Evolutionary conservation across 2,329 filamentous ascomycete species (phyloP).

Genomic region (Dothistroma pini): DNA sequence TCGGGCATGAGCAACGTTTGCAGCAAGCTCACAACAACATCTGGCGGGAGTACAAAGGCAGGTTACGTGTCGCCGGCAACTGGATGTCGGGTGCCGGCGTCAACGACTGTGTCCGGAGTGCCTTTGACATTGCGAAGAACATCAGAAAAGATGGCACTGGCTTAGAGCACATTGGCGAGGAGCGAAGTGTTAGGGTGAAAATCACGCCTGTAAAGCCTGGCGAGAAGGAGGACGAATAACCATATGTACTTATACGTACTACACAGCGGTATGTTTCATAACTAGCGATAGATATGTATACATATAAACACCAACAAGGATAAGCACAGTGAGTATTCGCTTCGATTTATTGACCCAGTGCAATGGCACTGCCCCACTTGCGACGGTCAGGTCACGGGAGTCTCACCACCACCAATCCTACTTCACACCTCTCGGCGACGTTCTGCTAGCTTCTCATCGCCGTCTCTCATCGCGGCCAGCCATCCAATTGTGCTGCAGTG

Average conservation of each 20-base stretch:
- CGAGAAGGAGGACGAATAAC: slow-evolving; percentile 11
- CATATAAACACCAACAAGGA: slow-evolving; percentile 2
- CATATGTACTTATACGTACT: too few species aligned
- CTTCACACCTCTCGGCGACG: background rate
- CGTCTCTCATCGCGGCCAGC: background rate
- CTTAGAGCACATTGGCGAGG: slow-evolving; percentile 31
- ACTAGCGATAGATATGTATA: slow-evolving; percentile 22
- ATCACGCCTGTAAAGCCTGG: slow-evolving; percentile 16
- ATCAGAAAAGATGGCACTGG: slow-evolving; percentile 35
- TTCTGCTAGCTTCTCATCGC: background rate
- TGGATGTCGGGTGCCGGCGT: slow-evolving; percentile 49
- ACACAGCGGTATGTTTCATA: too few species aligned
- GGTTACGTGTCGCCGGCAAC: slow-evolving; percentile 58
- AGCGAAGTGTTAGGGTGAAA: slow-evolving; percentile 10
- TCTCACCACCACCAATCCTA: background rate
- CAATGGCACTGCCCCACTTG: background rate
- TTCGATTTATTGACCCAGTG: background rate
- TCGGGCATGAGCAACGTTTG: slow-evolving; percentile 70
- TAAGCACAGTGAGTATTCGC: background rate
- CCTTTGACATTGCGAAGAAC: slow-evolving; percentile 51
- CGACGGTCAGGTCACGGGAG: background rate
- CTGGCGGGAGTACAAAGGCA: slow-evolving; percentile 54
- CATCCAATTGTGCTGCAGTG: background rate
- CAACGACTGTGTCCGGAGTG: slow-evolving; percentile 53
- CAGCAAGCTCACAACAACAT: slow-evolving; percentile 55